These are phyloP conservation scores for Dichotomopilus funicola DNA, from an alignment of 2,329 filamentous ascomycete genomes.

Conservation along the genomic window DNA sequence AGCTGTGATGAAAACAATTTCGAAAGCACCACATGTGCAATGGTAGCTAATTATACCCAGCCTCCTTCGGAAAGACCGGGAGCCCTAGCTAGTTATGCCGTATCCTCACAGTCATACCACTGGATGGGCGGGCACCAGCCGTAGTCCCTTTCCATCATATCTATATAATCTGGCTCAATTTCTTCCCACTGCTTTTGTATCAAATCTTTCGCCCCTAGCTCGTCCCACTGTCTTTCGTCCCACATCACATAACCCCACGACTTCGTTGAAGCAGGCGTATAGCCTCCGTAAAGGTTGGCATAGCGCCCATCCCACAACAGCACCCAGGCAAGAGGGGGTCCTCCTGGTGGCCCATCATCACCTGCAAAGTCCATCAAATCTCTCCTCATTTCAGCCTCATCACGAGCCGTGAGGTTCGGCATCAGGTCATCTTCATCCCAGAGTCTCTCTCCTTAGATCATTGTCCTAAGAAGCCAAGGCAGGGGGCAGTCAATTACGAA, in stretches of 20 bases:
- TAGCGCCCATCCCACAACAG: neutral
- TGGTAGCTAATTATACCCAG: neutral
- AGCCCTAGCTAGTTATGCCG: too few species aligned
- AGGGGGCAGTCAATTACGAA: neutral
- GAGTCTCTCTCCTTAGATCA: neutral
- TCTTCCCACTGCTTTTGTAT: slow-evolving; percentile 1
- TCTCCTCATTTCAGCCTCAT: slow-evolving; percentile 1
- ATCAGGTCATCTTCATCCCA: neutral
- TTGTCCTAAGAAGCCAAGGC: neutral
- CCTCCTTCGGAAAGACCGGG: neutral
- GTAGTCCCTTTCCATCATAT: neutral
- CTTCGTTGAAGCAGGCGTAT: neutral
- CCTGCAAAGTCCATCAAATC: slow-evolving; percentile 1
- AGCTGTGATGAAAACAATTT: too few species aligned
- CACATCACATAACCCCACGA: slow-evolving; percentile 4
- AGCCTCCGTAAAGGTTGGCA: neutral
- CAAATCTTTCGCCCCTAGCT: neutral
- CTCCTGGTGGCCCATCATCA: neutral
- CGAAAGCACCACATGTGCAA: neutral
- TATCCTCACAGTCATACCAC: too few species aligned
- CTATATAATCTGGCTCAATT: neutral
- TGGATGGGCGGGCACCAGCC: neutral
- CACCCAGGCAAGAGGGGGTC: slow-evolving; percentile 1
- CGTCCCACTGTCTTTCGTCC: neutral
- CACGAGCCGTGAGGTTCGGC: neutral